Conservation (phyloP, 805 yeast species). For the Komagataella phaffii region DNA sequence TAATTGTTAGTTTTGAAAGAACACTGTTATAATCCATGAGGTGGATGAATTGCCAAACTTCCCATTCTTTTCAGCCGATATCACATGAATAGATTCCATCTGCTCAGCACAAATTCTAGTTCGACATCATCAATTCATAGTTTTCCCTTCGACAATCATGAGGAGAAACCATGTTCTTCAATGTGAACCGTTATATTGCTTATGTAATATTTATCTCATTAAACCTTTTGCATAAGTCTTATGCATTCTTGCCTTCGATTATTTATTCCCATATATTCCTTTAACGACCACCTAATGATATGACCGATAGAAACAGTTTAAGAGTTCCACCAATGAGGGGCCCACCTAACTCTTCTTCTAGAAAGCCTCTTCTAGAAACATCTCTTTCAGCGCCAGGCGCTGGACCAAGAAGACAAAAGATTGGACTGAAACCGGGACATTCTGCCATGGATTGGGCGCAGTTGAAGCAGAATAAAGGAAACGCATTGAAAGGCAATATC, state of each 20-base stretch:
- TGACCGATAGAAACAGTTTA: neutral
- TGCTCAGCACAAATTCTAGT: too few species aligned
- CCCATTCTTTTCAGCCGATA: too few species aligned
- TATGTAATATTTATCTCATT: neutral
- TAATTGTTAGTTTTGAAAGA: too few species aligned
- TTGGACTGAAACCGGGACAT: conserved; percentile 60
- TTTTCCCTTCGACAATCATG: neutral
- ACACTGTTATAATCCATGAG: too few species aligned
- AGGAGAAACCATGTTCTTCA: neutral
- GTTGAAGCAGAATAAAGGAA: conserved; percentile 42
- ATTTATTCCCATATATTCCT: neutral
- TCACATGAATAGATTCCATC: too few species aligned
- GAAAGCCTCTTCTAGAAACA: neutral
- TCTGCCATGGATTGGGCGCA: conserved; percentile 85
- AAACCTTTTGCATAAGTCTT: neutral
- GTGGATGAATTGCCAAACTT: too few species aligned
- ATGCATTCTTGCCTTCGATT: neutral
- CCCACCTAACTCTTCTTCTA: neutral
- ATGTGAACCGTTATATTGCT: neutral
- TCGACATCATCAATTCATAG: too few species aligned
- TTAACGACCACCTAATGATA: neutral
- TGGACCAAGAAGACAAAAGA: conserved; percentile 30
- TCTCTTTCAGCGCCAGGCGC: conserved; percentile 3
- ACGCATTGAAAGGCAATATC: conserved; percentile 15
- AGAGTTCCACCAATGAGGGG: neutral